Evolutionary conservation across 805 yeast species (phyloP).

Genomic region (Cyberlindnera lachancei): DNA sequence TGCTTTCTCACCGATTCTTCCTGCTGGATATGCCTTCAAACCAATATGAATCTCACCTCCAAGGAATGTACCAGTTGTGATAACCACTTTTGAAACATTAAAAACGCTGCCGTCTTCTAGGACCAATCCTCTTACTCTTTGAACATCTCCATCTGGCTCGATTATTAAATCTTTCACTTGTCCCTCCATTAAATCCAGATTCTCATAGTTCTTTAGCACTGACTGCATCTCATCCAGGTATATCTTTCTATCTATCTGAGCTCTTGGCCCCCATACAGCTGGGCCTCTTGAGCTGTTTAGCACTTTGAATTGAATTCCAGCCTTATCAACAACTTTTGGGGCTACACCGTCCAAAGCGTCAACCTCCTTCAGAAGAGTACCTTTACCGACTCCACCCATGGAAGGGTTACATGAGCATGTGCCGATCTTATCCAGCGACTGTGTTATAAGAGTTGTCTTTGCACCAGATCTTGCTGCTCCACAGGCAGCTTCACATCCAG

Average conservation of each 20-base stretch:
- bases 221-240: constrained; percentile 76
- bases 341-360: constrained; percentile 96
- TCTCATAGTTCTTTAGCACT: constrained; percentile 45
- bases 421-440: constrained; percentile 68
- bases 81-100: constrained; percentile 60
- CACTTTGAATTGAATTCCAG: constrained; percentile 88
- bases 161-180: constrained; percentile 81
- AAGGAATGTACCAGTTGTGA: constrained; percentile 93
- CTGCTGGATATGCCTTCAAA: constrained; percentile 70
- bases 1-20: constrained; percentile 88
- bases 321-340: constrained; percentile 76
- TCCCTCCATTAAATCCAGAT: constrained; percentile 53
- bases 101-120: constrained; percentile 59
- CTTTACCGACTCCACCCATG: constrained; percentile 98
- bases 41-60: constrained; percentile 96
- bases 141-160: constrained; percentile 24
- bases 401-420: constrained; percentile 96
- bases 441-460: constrained; percentile 67
- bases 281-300: constrained; percentile 85
- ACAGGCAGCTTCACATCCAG: constrained; percentile 96
- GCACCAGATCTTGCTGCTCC: constrained; percentile 86
- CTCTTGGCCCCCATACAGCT: constrained; percentile 98
- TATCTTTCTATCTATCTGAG: constrained; percentile 84
- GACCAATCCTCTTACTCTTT: constrained; percentile 53
- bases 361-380: constrained; percentile 83